phyloP scores from a whole-genome alignment of 176 grass and related monocot species.

The Coix lacrymajobi region DNA sequence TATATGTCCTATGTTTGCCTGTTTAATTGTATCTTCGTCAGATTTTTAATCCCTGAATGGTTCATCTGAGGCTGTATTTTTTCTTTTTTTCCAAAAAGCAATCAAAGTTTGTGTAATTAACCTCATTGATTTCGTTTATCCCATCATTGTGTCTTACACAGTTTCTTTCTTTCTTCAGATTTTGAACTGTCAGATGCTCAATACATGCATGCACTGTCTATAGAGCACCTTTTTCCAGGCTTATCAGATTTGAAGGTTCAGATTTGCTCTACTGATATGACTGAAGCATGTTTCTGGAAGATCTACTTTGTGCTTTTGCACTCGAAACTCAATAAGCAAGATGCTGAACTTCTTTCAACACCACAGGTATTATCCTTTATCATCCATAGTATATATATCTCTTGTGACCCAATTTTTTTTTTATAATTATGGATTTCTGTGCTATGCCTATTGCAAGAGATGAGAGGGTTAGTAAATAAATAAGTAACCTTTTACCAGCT shows the following conservation, averaged over 20 bases:
- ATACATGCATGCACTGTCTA: slow-evolving; percentile 46
- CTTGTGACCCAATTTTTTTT: neutral
- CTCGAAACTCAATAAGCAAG: slow-evolving; percentile 58
- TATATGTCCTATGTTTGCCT: neutral
- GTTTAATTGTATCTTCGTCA: neutral
- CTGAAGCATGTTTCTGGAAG: slow-evolving; percentile 79
- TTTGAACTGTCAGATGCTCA: slow-evolving; percentile 68
- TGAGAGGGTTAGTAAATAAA: neutral
- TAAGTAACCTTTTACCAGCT: neutral
- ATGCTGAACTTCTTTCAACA: slow-evolving; percentile 60
- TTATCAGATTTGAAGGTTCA: slow-evolving; percentile 41
- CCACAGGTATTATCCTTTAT: slow-evolving; percentile 44
- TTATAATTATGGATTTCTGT: neutral
- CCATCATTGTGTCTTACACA: neutral
- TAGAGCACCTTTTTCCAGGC: slow-evolving; percentile 49
- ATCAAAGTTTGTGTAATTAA: neutral
- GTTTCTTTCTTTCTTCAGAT: slow-evolving; percentile 37
- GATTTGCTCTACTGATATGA: slow-evolving; percentile 75
- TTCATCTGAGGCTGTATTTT: slow-evolving; percentile 1
- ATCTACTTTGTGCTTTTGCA: slow-evolving; percentile 84
- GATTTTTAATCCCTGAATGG: neutral
- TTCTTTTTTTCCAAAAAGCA: neutral
- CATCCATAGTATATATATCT: neutral
- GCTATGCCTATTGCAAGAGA: neutral
- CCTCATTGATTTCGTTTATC: neutral